Evolutionary conservation across 768 basidiomycete species (phyloP), one percentile per base, ranked within the genome.

Genomic region (Lyophyllum decastes): DNA sequence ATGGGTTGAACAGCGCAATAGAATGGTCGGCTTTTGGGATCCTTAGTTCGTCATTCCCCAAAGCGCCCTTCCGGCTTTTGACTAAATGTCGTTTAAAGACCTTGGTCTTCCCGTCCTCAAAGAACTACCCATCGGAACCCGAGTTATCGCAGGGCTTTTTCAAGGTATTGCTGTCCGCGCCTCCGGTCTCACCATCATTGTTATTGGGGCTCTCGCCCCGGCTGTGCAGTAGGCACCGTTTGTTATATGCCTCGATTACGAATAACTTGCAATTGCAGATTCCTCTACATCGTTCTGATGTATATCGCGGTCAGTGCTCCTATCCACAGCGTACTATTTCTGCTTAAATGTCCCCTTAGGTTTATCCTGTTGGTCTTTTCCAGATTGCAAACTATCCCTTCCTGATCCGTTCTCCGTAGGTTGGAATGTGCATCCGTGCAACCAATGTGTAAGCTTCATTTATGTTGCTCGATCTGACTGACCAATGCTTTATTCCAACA

Each of bases 251-350:
- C 5, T 34, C 30, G 21, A 41, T 16, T 17, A 17, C n/a, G 48
- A 49, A 19, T 44, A 34, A 60, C 16, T 27, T 10, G 16, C 9
- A 2, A 9, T 17, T 58, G 11, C 49, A 86, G 85, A 60, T 86
- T 91, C 40, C 67, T 91, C 1, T 90, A 89, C 64, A 79, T 89
- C 7, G 82, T 90, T 57, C 87, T 94, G 88, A 92, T 90, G 89
- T 86, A 84, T 59, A 84, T 86, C 52, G 80, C 82, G 30, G 76
- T 85, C 61, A 68, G 81, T 72, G 51, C 25, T 6, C 14, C 21
- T 4, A 12, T 44, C 60, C 59, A 34, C 61, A 27, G 21, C 19
- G 19, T 27, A 10, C 16, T 19, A 16, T 49, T 25, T 58, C 64
- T 19, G 10, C 17, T 51, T 12, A 27, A 11, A n/a, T 9, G 11